These are phyloP conservation scores for Cutaneotrichosporon sp. DNA, from an alignment of 1,284 basidiomycete species.

Conservation along the genomic window DNA sequence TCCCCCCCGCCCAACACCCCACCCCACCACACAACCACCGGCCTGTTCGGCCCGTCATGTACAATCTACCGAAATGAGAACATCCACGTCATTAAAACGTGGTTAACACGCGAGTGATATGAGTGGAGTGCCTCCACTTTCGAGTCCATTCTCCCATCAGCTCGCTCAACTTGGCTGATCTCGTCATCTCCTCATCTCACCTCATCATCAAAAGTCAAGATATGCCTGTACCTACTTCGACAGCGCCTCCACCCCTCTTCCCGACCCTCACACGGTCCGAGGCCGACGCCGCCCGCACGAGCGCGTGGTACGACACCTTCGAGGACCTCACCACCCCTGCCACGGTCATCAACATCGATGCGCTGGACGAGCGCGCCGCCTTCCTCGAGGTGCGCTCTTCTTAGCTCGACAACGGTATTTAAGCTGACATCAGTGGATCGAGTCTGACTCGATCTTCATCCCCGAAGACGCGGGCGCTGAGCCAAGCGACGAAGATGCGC, in stretches of 20 bases:
- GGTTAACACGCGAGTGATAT: not conserved
- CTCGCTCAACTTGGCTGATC: not conserved
- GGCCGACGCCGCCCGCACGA: slow-evolving; percentile 72
- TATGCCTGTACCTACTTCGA: slow-evolving; percentile 23
- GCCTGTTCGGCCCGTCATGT: too few relatives aligned
- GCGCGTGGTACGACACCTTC: slow-evolving; percentile 81
- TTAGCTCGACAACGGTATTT: not conserved
- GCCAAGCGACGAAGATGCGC: slow-evolving; percentile 21
- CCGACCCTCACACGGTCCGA: slow-evolving; percentile 17
- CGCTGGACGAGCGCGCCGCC: slow-evolving; percentile 77
- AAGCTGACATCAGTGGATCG: slow-evolving; percentile 30
- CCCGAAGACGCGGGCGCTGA: slow-evolving; percentile 54
- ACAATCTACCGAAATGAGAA: too few relatives aligned
- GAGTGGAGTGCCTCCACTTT: slow-evolving; percentile 14
- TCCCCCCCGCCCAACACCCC: not conserved
- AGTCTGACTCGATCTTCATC: slow-evolving; percentile 49
- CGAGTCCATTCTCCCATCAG: slow-evolving; percentile 1
- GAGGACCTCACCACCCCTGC: slow-evolving; percentile 70
- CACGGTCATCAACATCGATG: slow-evolving; percentile 74
- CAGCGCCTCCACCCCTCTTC: slow-evolving; percentile 4
- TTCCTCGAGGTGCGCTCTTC: slow-evolving; percentile 65
- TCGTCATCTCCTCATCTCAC: not conserved
- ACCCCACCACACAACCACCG: not conserved
- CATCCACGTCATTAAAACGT: too few relatives aligned
- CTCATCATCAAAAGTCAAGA: not conserved